Conservation (phyloP, 208 protist species). For the Leishmania mexicana region DNA sequence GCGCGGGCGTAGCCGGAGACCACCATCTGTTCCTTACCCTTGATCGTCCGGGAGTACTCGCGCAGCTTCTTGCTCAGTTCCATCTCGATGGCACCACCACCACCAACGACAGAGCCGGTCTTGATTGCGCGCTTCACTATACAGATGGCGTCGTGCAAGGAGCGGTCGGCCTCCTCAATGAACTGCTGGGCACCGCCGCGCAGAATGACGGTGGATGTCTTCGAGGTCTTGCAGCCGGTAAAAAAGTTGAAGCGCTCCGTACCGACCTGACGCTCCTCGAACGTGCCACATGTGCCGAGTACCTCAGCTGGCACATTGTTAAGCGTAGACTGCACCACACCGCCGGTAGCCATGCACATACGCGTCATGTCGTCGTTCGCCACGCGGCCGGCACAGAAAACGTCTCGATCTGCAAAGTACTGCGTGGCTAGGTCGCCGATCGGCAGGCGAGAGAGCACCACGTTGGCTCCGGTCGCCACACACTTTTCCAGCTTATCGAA, state of each 20-base stretch:
- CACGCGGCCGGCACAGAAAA: slow-evolving; percentile 99
- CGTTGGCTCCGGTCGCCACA: slow-evolving; percentile 97
- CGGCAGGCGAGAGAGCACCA: slow-evolving; percentile 98
- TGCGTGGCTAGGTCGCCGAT: slow-evolving; percentile 99
- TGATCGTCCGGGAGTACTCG: slow-evolving; percentile 96
- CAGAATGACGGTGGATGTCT: slow-evolving; percentile 95
- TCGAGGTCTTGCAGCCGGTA: slow-evolving; percentile 95
- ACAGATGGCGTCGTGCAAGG: slow-evolving; percentile 99
- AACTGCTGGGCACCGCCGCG: slow-evolving; percentile 99
- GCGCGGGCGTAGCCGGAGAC: slow-evolving; percentile 99
- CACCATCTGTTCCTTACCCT: slow-evolving; percentile 99
- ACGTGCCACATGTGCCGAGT: slow-evolving; percentile 97
- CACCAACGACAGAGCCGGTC: slow-evolving; percentile 98
- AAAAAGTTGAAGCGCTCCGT: slow-evolving; percentile 99
- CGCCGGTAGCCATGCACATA: slow-evolving; percentile 97
- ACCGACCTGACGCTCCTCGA: slow-evolving; percentile 99
- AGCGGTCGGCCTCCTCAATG: slow-evolving; percentile 99
- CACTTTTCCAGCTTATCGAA: slow-evolving; percentile 99
- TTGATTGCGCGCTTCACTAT: slow-evolving; percentile 98
- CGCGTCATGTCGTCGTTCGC: slow-evolving; percentile 95
- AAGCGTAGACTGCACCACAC: slow-evolving; percentile 97
- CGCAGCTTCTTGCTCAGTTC: slow-evolving; percentile 97
- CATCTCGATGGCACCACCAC: slow-evolving; percentile 99
- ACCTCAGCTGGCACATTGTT: slow-evolving; percentile 93
- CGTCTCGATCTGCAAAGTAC: slow-evolving; percentile 99